A percentile compares a stretch with the other conserved stretches of the same genome.
Evolutionary conservation across 2,329 filamentous ascomycete species (phyloP).

Genomic region (Fusarium sp.): DNA sequence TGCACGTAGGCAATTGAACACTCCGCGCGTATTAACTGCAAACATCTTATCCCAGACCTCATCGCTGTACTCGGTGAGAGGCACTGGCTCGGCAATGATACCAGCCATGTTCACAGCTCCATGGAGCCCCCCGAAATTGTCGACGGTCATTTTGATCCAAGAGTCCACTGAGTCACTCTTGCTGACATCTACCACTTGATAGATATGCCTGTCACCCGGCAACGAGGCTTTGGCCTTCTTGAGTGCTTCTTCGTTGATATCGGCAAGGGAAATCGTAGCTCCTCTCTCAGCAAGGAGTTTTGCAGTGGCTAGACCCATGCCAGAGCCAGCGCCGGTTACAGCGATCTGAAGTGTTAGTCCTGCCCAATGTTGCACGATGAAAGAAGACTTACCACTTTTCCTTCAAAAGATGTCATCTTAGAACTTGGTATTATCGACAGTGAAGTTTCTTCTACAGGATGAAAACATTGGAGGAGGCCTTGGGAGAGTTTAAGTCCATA

Average conservation of each 20-base stretch:
- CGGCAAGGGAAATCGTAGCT: slow-evolving; percentile 33
- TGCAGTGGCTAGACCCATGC: slow-evolving; percentile 36
- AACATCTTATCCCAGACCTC: slow-evolving; percentile 54
- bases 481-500: not conserved
- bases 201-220: not conserved
- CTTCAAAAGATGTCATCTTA: not conserved
- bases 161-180: slow-evolving; percentile 18
- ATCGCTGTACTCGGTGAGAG: slow-evolving; percentile 50
- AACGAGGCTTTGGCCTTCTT: not conserved
- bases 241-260: slow-evolving; percentile 26
- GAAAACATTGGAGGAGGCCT: not conserved
- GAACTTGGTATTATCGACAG: accelerated
- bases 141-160: slow-evolving; percentile 46
- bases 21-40: slow-evolving; percentile 56
- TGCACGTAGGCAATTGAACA: slow-evolving; percentile 61
- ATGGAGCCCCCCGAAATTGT: slow-evolving; percentile 50
- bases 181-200: slow-evolving; percentile 22
- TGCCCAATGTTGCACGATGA: too few species aligned
- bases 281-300: slow-evolving; percentile 28
- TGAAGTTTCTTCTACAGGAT: too few species aligned
- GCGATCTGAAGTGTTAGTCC: slow-evolving; percentile 8
- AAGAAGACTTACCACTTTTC: not conserved
- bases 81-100: slow-evolving; percentile 11
- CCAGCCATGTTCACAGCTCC: slow-evolving; percentile 54
- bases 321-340: slow-evolving; percentile 33